phyloP scores from a whole-genome alignment of 495 filamentous ascomycete species.

The Tuber melanosporum region DNA sequence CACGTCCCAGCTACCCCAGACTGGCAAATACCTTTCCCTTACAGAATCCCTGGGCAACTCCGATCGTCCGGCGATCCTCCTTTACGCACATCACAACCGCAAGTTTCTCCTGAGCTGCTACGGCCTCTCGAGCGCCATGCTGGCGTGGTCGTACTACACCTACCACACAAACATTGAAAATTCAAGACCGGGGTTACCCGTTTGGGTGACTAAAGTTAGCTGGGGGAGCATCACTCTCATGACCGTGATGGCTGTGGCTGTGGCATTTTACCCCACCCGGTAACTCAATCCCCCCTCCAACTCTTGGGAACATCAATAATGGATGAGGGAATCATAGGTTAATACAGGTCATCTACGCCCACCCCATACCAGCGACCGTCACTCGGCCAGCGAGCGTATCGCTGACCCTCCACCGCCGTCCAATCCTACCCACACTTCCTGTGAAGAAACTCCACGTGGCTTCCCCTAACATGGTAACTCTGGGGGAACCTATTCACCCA shows the following conservation, averaged over 20 bases:
- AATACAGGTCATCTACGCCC: conserved; percentile 30
- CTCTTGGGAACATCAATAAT: conserved; percentile 10
- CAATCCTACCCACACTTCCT: conserved; percentile 30
- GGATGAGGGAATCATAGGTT: conserved; percentile 19
- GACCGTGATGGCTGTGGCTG: conserved; percentile 48
- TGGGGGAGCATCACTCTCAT: conserved; percentile 54
- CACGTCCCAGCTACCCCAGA: background rate
- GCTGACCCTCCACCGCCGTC: conserved; percentile 30
- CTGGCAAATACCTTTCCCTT: conserved; percentile 25
- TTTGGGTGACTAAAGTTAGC: conserved; percentile 22
- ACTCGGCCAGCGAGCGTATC: conserved; percentile 12
- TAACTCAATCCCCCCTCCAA: background rate
- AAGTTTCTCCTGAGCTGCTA: conserved; percentile 30
- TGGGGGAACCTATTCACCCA: conserved; percentile 22
- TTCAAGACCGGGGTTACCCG: conserved; percentile 18
- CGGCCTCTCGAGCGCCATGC: conserved; percentile 22
- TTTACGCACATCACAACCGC: conserved; percentile 25
- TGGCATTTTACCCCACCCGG: conserved; percentile 31
- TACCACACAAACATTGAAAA: conserved; percentile 28
- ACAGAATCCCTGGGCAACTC: conserved; percentile 24
- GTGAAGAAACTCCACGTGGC: conserved; percentile 24
- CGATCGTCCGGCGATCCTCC: conserved; percentile 19
- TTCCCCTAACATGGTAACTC: conserved; percentile 20
- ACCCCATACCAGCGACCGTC: conserved; percentile 24
- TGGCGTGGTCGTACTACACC: conserved; percentile 24